Percentiles rank a stretch among this genome's conserved stretches.
Conservation (phyloP, 2,329 filamentous ascomycete genomes). For the Plectosphaerella sp. region DNA sequence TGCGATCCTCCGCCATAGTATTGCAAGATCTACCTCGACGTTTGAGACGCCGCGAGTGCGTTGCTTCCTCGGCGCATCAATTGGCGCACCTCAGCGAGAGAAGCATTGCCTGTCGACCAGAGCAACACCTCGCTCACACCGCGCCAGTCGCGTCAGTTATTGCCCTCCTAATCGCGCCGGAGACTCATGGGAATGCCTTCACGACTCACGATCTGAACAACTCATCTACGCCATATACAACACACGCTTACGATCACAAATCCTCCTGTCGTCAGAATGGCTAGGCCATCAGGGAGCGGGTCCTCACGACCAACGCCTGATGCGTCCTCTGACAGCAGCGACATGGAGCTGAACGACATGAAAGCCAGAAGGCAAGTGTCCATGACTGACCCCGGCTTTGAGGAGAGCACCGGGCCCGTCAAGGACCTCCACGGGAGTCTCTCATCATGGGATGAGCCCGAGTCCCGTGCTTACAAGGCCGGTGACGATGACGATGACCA, state of each 20-base stretch:
- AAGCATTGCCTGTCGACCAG: no score
- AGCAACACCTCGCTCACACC: no score
- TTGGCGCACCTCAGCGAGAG: not conserved
- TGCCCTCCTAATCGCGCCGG: no score
- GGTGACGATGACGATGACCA: conserved; percentile 37
- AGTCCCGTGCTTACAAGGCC: conserved; percentile 27
- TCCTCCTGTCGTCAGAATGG: conserved; percentile 20
- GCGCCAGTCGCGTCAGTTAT: no score
- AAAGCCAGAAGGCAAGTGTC: conserved; percentile 21
- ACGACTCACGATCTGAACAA: not conserved
- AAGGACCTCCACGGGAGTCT: conserved; percentile 30
- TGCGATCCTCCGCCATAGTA: not conserved
- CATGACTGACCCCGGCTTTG: conserved; percentile 10
- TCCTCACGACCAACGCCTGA: conserved; percentile 24
- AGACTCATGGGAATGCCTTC: no score
- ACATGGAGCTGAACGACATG: conserved; percentile 18
- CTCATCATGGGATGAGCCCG: conserved; percentile 36
- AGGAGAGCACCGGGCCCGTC: conserved; percentile 14
- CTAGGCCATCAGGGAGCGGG: conserved; percentile 19
- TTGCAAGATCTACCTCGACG: not conserved
- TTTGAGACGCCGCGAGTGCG: not conserved
- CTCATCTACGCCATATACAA: not conserved
- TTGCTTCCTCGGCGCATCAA: not conserved
- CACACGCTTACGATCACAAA: not conserved
- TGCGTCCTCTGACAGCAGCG: conserved; percentile 18